These are phyloP conservation scores for Phyllostachys edulis DNA, from an alignment of 176 grass and related monocot species.

Conservation along the genomic window DNA sequence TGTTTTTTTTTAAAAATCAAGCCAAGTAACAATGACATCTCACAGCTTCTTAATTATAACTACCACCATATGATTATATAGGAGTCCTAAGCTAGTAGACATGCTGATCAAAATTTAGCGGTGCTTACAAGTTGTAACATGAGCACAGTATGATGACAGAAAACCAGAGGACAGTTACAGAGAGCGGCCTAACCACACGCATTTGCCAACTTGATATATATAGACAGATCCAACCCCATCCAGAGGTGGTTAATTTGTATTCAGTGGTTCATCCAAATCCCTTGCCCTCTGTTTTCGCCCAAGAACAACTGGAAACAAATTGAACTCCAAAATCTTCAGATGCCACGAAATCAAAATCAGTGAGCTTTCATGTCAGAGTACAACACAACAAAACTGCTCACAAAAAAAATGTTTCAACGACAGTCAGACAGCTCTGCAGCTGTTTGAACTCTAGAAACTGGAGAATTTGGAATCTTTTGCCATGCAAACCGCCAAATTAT, in stretches of 20 bases:
- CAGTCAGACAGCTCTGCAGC: not conserved
- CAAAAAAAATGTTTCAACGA: not conserved
- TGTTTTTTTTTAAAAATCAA: not conserved
- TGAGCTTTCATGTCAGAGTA: slow-evolving; percentile 9
- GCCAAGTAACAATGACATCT: not conserved
- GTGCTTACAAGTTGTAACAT: not conserved
- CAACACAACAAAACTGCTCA: not conserved
- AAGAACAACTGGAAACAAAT: not conserved
- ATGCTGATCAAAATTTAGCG: not conserved
- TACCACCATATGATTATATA: not conserved
- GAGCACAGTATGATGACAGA: not conserved
- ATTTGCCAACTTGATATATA: not conserved
- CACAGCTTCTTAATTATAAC: not conserved
- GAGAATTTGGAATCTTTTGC: slow-evolving; percentile 35
- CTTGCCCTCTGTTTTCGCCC: not conserved
- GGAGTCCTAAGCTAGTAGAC: not conserved
- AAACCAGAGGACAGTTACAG: not conserved
- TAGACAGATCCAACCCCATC: not conserved
- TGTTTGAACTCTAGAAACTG: slow-evolving; percentile 47
- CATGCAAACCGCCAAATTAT: not conserved
- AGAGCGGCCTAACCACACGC: not conserved
- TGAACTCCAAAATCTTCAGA: not conserved
- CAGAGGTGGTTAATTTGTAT: not conserved
- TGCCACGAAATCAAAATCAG: not conserved
- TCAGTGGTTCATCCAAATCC: not conserved